phyloP scores from a whole-genome alignment of 208 protist species.

The Leishmania braziliensis region DNA sequence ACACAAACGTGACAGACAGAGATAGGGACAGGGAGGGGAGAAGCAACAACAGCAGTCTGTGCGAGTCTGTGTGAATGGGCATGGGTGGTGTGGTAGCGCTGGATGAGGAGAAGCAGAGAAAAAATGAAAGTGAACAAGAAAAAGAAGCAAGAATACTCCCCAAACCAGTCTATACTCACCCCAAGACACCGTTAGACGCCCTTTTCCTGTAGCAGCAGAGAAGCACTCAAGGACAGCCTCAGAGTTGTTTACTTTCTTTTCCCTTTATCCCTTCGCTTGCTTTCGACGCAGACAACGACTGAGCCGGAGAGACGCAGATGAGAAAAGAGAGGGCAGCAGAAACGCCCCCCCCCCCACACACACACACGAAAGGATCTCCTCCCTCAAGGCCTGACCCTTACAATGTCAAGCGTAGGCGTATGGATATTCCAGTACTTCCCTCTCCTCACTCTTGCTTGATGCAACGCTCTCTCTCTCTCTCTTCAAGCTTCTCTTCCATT shows the following conservation, averaged over 20 bases:
- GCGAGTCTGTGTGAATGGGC: conserved; percentile 5
- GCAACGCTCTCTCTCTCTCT: not conserved
- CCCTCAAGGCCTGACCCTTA: not conserved
- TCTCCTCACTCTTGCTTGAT: not conserved
- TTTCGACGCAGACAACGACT: not conserved
- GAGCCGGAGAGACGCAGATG: not conserved
- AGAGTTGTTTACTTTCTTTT: not conserved
- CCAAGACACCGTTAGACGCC: not conserved
- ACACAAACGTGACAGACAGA: conserved; percentile 22
- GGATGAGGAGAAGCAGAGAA: conserved; percentile 11
- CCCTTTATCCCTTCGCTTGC: not conserved
- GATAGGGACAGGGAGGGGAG: not conserved
- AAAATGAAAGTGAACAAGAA: not conserved
- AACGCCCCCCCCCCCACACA: not conserved
- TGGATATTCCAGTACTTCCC: conserved; percentile 5
- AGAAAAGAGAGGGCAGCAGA: not conserved
- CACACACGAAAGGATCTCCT: not conserved
- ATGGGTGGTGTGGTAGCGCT: not conserved
- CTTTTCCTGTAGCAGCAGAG: not conserved
- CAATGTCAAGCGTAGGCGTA: not conserved
- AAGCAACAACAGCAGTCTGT: not conserved
- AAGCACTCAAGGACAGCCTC: not conserved
- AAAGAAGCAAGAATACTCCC: conserved; percentile 1
- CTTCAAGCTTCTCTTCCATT: not conserved
- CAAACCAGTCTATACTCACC: not conserved